These are phyloP conservation scores for Chaetomium fimeti DNA, from an alignment of 495 filamentous ascomycete species.

Conservation along the genomic window DNA sequence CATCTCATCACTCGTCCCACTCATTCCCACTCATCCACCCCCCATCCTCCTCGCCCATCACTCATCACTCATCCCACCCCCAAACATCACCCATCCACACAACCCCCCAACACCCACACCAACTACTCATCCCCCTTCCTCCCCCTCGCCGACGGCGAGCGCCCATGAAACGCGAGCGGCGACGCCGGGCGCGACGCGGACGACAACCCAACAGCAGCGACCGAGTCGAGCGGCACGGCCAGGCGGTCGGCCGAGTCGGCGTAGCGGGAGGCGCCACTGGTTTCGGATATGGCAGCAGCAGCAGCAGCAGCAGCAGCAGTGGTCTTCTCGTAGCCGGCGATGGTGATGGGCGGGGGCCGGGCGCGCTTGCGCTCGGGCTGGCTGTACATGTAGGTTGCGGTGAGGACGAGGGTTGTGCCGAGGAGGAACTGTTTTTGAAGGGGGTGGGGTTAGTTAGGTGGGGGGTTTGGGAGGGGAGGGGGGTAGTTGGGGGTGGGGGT, in stretches of 20 bases:
- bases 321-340: constrained; percentile 77
- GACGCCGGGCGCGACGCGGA: constrained; percentile 68
- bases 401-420: constrained; percentile 72
- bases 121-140: constrained; percentile 42
- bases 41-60: neutral
- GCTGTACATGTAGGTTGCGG: constrained; percentile 83
- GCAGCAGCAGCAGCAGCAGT: constrained; percentile 33
- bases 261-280: too few relatives aligned
- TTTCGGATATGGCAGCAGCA: too few relatives aligned
- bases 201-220: constrained; percentile 52
- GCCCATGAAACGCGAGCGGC: constrained; percentile 54
- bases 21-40: neutral
- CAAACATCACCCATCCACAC: neutral
- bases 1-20: neutral
- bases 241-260: constrained; percentile 36
- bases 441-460: neutral
- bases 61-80: neutral
- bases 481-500: neutral
- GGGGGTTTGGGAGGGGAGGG: constrained; percentile 16
- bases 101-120: neutral
- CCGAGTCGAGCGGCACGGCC: constrained; percentile 45
- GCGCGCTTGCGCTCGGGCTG: constrained; percentile 52
- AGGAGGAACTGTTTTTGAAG: constrained; percentile 63
- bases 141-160: constrained; percentile 44
- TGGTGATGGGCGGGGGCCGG: constrained; percentile 71